These are phyloP conservation scores for Fusarium denticulatum DNA, from an alignment of 2,329 filamentous ascomycete species.

Conservation along the genomic window DNA sequence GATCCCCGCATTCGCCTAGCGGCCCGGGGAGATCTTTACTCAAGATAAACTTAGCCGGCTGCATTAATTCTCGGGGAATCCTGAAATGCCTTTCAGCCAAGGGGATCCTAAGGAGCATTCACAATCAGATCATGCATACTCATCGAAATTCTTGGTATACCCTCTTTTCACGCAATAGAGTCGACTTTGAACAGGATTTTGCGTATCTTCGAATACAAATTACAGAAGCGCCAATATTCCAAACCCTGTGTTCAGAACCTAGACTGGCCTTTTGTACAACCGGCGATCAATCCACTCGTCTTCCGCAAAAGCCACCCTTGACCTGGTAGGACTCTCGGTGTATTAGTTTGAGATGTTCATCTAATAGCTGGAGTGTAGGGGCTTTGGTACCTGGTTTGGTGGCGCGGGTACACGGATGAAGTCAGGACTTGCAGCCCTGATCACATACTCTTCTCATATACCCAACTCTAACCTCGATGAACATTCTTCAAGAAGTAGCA, in stretches of 20 bases:
- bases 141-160: no score
- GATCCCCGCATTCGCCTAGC: conserved; percentile 18
- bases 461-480: neutral
- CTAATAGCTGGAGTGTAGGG: neutral
- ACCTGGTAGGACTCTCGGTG: neutral
- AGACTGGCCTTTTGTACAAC: conserved; percentile 14
- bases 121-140: neutral
- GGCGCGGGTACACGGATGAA: conserved; percentile 5
- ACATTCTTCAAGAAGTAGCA: conserved; percentile 49
- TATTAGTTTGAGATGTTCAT: neutral
- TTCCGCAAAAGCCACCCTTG: neutral
- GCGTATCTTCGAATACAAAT: neutral
- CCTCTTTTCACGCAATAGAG: neutral
- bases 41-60: conserved; percentile 13
- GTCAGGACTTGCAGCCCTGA: neutral
- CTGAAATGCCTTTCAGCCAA: neutral
- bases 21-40: conserved; percentile 24
- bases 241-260: neutral
- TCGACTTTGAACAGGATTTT: neutral
- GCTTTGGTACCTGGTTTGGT: conserved; percentile 19
- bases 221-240: conserved; percentile 2
- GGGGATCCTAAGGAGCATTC: neutral
- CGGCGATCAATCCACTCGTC: conserved; percentile 2
- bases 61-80: conserved; percentile 2
- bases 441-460: neutral